phyloP scores from a whole-genome alignment of 2,329 filamentous ascomycete species.

The Apiospora koreana region DNA sequence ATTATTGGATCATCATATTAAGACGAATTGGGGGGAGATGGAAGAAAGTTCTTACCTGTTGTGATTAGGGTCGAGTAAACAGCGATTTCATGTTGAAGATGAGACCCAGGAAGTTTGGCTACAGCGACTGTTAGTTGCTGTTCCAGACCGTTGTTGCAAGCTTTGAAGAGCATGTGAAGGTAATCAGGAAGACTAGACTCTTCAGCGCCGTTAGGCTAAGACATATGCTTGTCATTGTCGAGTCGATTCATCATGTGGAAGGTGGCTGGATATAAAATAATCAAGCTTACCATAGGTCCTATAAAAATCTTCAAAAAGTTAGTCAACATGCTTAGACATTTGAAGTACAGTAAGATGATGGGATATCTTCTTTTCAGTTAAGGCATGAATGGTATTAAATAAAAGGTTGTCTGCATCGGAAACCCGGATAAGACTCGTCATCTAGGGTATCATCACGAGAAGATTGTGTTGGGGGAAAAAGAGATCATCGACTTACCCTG shows the following conservation, averaged over 20 bases:
- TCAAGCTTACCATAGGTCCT: background rate
- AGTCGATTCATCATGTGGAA: constrained; percentile 78
- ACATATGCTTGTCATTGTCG: constrained; percentile 96
- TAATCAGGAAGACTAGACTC: constrained; percentile 37
- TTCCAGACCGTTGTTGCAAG: constrained; percentile 14
- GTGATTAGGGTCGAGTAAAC: background rate
- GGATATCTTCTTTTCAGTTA: constrained; percentile 41
- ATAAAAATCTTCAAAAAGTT: constrained; percentile 11
- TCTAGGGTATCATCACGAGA: constrained; percentile 54
- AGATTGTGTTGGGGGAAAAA: constrained; percentile 20
- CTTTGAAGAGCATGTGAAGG: background rate
- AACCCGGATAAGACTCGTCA: constrained; percentile 67
- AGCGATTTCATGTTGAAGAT: background rate
- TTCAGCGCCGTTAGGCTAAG: constrained; percentile 66
- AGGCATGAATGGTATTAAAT: constrained; percentile 63
- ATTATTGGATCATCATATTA: constrained; percentile 69
- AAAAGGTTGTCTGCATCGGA: constrained; percentile 61
- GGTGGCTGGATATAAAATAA: constrained; percentile 16
- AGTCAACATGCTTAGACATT: background rate
- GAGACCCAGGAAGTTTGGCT: background rate
- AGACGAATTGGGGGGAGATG: constrained; percentile 16
- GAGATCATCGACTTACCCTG: constrained; percentile 20
- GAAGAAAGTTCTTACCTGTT: constrained; percentile 20
- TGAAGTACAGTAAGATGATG: background rate
- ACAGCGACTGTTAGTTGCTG: constrained; percentile 30